A percentile compares a stretch with the other conserved stretches of the same genome.
Conservation (phyloP, 306 rosid species). For the Cucurbita pepo region DNA sequence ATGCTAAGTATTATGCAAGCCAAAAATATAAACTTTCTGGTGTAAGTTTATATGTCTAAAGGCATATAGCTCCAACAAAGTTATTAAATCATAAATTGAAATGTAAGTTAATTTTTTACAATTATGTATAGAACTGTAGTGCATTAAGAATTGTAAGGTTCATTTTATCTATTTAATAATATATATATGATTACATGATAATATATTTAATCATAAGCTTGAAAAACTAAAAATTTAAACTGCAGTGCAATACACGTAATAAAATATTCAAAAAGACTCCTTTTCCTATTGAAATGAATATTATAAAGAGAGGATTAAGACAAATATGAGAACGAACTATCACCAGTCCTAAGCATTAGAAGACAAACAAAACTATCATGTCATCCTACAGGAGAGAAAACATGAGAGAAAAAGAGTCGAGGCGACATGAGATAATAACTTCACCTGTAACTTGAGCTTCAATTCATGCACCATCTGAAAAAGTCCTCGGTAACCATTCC, state of each 20-base stretch:
- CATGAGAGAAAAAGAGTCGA: not conserved
- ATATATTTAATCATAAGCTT: not conserved
- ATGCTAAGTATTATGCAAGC: not conserved
- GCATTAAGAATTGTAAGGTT: not conserved
- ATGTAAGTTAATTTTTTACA: not conserved
- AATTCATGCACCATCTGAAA: constrained; percentile 77
- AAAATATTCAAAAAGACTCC: not conserved
- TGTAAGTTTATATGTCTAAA: not conserved
- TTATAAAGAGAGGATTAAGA: not conserved
- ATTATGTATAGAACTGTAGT: not conserved
- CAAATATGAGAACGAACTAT: not conserved
- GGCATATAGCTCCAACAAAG: not conserved
- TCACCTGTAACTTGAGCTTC: constrained; percentile 83
- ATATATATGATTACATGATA: not conserved
- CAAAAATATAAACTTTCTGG: not conserved
- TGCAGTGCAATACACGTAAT: not conserved
- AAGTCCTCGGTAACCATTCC: constrained; percentile 93
- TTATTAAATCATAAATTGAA: not conserved
- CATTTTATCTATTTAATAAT: not conserved
- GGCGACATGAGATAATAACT: not conserved
- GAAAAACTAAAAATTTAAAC: not conserved
- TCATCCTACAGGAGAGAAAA: not conserved
- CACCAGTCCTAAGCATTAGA: not conserved
- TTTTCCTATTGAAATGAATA: not conserved
- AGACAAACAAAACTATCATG: not conserved